Conservation (phyloP, 2,329 filamentous ascomycete genomes). For the Penicillium sumatraense region DNA sequence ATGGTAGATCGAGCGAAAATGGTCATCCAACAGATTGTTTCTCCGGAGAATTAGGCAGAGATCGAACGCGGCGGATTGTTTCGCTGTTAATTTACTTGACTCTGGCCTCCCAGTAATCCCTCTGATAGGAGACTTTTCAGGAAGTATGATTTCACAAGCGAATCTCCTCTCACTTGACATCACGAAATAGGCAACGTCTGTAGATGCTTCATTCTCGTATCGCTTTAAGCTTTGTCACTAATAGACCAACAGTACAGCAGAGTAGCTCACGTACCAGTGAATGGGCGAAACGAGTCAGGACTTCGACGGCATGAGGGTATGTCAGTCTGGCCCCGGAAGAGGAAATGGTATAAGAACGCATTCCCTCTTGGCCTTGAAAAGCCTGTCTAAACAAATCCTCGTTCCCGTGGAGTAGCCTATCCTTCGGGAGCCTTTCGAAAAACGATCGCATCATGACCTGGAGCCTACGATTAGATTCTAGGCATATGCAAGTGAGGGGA, state of each 20-base stretch:
- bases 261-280: constrained; percentile 56
- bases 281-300: constrained; percentile 74
- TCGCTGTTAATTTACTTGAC: constrained; percentile 75
- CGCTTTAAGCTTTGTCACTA: constrained; percentile 33
- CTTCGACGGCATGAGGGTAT: constrained; percentile 71
- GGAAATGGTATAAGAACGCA: constrained; percentile 64
- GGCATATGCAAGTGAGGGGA: neutral
- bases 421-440: constrained; percentile 73
- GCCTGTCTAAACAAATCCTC: constrained; percentile 62
- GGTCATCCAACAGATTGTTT: constrained; percentile 69
- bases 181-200: constrained; percentile 66
- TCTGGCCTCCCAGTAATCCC: constrained; percentile 67
- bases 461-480: neutral
- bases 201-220: constrained; percentile 52
- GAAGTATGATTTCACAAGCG: constrained; percentile 78
- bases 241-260: neutral
- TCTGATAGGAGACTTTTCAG: constrained; percentile 72
- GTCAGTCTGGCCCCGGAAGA: constrained; percentile 78
- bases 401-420: constrained; percentile 69
- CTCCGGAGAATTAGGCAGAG: constrained; percentile 73
- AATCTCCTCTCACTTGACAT: constrained; percentile 63
- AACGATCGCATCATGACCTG: constrained; percentile 70
- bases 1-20: constrained; percentile 73
- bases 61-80: constrained; percentile 86
- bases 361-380: constrained; percentile 52